Base-by-base conservation (phyloP, 2,329 filamentous ascomycete genomes). In the Didymella segeticola region DNA sequence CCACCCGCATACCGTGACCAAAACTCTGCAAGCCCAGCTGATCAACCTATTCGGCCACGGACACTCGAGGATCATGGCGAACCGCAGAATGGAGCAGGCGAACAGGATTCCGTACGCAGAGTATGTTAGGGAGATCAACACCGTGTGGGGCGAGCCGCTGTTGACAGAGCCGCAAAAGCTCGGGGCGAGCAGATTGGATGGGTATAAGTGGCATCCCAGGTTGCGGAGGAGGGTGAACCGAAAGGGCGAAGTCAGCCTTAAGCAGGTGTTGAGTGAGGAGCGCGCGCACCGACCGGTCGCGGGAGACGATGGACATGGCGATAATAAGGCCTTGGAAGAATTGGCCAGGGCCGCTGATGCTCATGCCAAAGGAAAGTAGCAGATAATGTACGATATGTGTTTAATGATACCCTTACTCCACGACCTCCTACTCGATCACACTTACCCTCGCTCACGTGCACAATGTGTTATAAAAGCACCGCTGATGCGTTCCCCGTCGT, bases 41-140 rank as follows among this genome's bases (percentile, higher is more conserved):
- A 36, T 67, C 11, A 62, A 63, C n/a, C 55, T 74, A 8, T 75
- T 73, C 20, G 68, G 70, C 14, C 51, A 54, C 5, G 62, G 67
- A 1, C 56, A 50, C 8, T 68, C 66, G 3, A 43, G 29, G 5
- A 59, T 53, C 17, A 58, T 48, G 17, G 58, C 63, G 14, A 74
- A 73, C n/a, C 58, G 64, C 5, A 55, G 61, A 1, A 64, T 71
- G 63, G 59, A 68, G 47, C 34, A 31, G 4, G 30, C 25, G 1
- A 73, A 73, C 26, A 56, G 23, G 1, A 58, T 53, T 1, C 39
- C 57, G 2, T 72, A 72, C 36, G 20, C 38, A 1, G 46, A 54
- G 3, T 72, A 72, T 43, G 63, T 71, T 2, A 38, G 57, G 2
- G 56, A 67, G 17, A 62, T 68, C 23, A 74, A 74, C 33, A 29